Conservation (phyloP, 352 stramenopile genomes). For the Bremia lactucae region DNA sequence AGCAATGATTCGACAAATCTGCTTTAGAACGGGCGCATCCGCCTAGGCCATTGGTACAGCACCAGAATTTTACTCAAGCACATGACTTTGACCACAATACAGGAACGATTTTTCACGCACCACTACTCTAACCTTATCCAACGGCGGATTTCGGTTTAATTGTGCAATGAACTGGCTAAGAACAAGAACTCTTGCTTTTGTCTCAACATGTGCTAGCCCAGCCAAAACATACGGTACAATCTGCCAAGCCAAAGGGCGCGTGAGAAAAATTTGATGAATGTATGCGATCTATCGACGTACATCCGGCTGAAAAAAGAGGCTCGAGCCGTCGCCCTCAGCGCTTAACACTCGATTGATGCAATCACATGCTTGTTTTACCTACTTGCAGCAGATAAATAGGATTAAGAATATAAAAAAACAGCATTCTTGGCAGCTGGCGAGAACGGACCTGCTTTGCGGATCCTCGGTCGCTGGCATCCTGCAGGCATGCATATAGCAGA, state of each 20-base stretch:
- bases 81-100: neutral
- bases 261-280: conserved; percentile 1
- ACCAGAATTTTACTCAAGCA: neutral
- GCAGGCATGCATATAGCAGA: conserved; percentile 59
- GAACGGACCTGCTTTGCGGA: conserved; percentile 46
- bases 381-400: neutral
- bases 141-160: conserved; percentile 34
- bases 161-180: conserved; percentile 65
- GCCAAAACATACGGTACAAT: conserved; percentile 65
- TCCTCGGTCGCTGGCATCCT: conserved; percentile 58
- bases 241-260: conserved; percentile 12
- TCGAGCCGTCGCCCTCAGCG: conserved; percentile 31
- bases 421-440: neutral
- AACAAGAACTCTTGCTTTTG: conserved; percentile 46
- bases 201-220: conserved; percentile 55
- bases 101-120: conserved; percentile 17
- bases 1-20: conserved; percentile 42
- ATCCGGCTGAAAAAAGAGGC: conserved; percentile 67
- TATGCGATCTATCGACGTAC: conserved; percentile 13
- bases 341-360: conserved; percentile 72
- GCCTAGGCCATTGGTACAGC: conserved; percentile 25
- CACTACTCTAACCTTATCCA: conserved; percentile 38
- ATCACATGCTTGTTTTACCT: conserved; percentile 64
- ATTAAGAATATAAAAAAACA: neutral
- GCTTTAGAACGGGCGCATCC: conserved; percentile 35